Evolutionary conservation across 129 eudicot genomes (phyloP).

Genomic region (Helianthus annuus): HanXRQr2.0-SUNRISE NC_035444.2:61964221-61964720

Average conservation of each 20-base stretch:
- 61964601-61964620: conserved; percentile 88
- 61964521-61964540: conserved; percentile 31
- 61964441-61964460: conserved; percentile 33
- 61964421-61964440: conserved; percentile 61
- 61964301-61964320: conserved; percentile 30
- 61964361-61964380: conserved; percentile 48
- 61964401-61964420: conserved; percentile 51
- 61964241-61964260: conserved; percentile 76
- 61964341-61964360: conserved; percentile 58
- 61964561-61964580: conserved; percentile 65
- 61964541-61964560: conserved; percentile 34
- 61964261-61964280: conserved; percentile 45
- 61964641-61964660: conserved; percentile 89
- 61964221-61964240: conserved; percentile 87
- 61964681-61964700: conserved; percentile 91
- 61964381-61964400: conserved; percentile 25
- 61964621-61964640: conserved; percentile 91
- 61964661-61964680: conserved; percentile 83
- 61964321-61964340: conserved; percentile 39
- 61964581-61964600: conserved; percentile 98
- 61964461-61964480: conserved; percentile 57
- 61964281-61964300: conserved; percentile 10
- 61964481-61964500: conserved; percentile 44
- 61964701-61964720: conserved; percentile 98
- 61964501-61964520: conserved; percentile 46